Conservation (phyloP, 768 basidiomycete genomes). For the Pisolithus tinctorius region DNA sequence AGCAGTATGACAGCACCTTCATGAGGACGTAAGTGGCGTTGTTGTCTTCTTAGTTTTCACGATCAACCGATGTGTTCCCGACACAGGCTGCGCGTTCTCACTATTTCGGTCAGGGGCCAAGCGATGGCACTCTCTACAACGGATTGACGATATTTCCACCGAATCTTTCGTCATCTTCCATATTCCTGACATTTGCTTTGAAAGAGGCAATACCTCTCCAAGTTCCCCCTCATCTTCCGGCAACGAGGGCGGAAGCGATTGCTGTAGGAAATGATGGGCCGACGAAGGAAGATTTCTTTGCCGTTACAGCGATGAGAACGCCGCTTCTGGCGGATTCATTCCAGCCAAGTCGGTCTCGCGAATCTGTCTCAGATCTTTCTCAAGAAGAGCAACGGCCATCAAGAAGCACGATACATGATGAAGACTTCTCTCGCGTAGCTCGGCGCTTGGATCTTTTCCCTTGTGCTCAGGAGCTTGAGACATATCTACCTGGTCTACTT, state of each 20-base stretch:
- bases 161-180: conserved; percentile 37
- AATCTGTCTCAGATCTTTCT: conserved; percentile 26
- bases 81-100: conserved; percentile 1
- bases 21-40: conserved; percentile 22
- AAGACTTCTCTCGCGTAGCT: conserved; percentile 33
- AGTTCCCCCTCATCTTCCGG: conserved; percentile 45
- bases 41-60: conserved; percentile 8
- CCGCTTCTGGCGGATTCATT: conserved; percentile 44
- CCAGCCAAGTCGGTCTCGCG: conserved; percentile 18
- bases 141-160: conserved; percentile 25
- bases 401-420: conserved; percentile 28
- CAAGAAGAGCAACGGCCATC: conserved; percentile 27
- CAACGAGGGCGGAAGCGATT: conserved; percentile 39
- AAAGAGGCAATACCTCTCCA: conserved; percentile 39
- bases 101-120: conserved; percentile 2
- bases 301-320: conserved; percentile 36
- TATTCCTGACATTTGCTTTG: conserved; percentile 47
- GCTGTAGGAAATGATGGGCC: conserved; percentile 43
- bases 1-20: conserved; percentile 18
- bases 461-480: conserved; percentile 20
- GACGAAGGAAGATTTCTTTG: conserved; percentile 46
- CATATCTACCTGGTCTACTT: conserved; percentile 39
- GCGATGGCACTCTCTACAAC: conserved; percentile 14
- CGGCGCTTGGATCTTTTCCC: conserved; percentile 8
- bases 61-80: conserved; percentile 17